Conservation (phyloP, 1,139 yeast genomes). For the Hemisphaericaspora xylofermentans region DNA sequence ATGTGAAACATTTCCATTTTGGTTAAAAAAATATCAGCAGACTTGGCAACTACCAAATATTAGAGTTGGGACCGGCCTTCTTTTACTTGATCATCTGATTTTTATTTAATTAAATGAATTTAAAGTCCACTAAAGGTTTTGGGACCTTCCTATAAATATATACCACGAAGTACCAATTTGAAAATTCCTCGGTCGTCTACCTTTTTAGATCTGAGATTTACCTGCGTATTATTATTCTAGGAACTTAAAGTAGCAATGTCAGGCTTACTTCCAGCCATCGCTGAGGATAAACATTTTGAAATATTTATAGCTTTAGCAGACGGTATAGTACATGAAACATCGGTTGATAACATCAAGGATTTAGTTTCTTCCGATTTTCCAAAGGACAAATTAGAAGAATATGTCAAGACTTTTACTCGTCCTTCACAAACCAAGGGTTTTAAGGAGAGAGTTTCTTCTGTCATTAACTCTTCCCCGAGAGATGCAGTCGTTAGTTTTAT, state of each 20-base stretch:
- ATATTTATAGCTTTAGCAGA: slow-evolving; percentile 31
- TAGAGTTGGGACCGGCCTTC: neutral
- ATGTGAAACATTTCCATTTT: neutral
- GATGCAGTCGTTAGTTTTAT: slow-evolving; percentile 23
- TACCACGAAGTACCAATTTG: no score
- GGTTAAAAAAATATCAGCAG: no score
- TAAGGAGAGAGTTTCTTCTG: slow-evolving; percentile 18
- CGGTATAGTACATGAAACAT: slow-evolving; percentile 35
- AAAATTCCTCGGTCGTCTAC: no score
- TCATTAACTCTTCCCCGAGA: slow-evolving; percentile 19
- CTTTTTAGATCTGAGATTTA: no score
- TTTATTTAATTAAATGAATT: neutral
- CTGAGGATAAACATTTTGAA: slow-evolving; percentile 29
- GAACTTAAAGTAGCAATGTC: neutral
- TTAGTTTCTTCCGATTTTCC: slow-evolving; percentile 29
- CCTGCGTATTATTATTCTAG: neutral
- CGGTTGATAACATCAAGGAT: slow-evolving; percentile 30
- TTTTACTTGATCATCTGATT: neutral
- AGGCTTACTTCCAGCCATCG: slow-evolving; percentile 16
- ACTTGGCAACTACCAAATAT: no score
- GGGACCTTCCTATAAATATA: no score
- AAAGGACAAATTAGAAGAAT: slow-evolving; percentile 31
- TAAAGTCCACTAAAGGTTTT: no score
- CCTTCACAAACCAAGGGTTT: slow-evolving; percentile 36
- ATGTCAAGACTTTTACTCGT: slow-evolving; percentile 25